Evolutionary conservation across 2,329 filamentous ascomycete genomes (phyloP).

Genomic region (Penicillium expansum): DNA sequence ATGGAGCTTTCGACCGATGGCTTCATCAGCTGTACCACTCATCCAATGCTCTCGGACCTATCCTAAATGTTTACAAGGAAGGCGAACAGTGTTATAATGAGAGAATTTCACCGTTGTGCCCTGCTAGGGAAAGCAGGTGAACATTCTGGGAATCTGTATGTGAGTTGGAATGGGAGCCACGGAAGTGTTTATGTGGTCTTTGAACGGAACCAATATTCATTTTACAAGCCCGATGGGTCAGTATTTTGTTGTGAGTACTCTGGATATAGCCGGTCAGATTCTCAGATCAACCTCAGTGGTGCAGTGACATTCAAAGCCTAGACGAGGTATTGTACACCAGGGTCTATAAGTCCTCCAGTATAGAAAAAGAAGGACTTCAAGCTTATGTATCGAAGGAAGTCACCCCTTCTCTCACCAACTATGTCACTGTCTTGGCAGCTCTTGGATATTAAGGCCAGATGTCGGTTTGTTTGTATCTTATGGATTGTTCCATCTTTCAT

Average conservation of each 20-base stretch:
- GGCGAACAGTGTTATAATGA: neutral
- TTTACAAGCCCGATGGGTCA: neutral
- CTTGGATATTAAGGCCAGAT: neutral
- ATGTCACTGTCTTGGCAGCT: neutral
- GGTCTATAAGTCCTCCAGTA: neutral
- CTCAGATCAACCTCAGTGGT: no score
- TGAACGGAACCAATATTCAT: no score
- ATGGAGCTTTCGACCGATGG: constrained; percentile 2
- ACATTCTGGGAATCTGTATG: no score
- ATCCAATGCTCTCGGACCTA: neutral
- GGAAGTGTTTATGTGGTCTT: no score
- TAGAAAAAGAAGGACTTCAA: neutral
- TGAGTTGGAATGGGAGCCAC: no score
- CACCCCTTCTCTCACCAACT: no score
- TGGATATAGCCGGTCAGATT: neutral
- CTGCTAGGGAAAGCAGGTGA: neutral
- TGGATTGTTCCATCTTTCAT: no score
- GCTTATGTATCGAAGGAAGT: no score
- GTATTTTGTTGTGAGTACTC: neutral
- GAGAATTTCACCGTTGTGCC: neutral
- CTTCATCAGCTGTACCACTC: constrained; percentile 1
- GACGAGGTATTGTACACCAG: neutral
- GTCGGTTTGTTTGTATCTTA: no score
- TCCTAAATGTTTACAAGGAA: neutral
- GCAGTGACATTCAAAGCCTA: no score